Conservation (phyloP, 1,139 yeast genomes). For the Geotrichum australiense region DNA sequence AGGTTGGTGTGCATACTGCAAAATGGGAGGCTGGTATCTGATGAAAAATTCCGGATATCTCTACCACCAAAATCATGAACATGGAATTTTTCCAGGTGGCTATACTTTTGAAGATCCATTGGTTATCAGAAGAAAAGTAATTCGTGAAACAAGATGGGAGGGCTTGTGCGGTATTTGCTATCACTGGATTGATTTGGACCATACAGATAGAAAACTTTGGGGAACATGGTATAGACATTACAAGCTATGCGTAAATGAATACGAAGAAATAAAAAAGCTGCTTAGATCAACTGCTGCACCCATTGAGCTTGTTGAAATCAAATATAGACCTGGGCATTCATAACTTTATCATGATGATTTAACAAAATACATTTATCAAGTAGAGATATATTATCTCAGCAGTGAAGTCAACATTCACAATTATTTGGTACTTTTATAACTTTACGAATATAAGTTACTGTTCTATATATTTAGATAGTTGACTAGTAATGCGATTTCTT, state of each 20-base stretch:
- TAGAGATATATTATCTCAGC: no score
- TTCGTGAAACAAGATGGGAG: constrained; percentile 28
- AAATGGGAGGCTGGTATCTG: constrained; percentile 23
- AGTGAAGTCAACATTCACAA: no score
- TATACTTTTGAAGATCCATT: constrained; percentile 28
- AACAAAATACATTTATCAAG: no score
- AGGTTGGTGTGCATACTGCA: constrained; percentile 30
- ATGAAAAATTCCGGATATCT: constrained; percentile 29
- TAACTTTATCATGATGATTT: no score
- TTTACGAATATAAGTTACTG: no score
- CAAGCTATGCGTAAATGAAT: constrained; percentile 28
- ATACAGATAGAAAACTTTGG: constrained; percentile 26
- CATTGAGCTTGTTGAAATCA: constrained; percentile 24
- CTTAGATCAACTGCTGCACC: constrained; percentile 26
- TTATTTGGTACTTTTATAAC: no score
- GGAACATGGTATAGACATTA: constrained; percentile 31
- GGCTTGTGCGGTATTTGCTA: constrained; percentile 30
- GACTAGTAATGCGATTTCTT: no score
- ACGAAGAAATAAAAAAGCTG: constrained; percentile 26
- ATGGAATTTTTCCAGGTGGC: constrained; percentile 29
- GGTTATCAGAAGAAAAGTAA: constrained; percentile 25
- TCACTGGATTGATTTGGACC: constrained; percentile 30
- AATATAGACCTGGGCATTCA: constrained; percentile 19
- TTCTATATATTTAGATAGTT: no score
- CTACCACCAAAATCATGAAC: constrained; percentile 30